These are phyloP conservation scores for Maudiozyma barnettii DNA, from an alignment of 805 yeast species.

Conservation along the genomic window DNA sequence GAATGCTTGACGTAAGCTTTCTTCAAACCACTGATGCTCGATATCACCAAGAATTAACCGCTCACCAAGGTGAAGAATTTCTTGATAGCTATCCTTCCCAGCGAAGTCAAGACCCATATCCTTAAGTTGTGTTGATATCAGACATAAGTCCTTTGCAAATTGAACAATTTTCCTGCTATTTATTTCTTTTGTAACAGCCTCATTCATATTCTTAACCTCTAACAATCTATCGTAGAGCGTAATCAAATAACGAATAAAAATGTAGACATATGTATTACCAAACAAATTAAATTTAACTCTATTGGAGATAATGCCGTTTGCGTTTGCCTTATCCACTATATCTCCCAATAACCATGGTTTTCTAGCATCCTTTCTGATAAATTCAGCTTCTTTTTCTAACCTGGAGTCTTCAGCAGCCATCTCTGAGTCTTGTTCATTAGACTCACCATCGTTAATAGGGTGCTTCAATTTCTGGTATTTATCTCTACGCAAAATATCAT, in stretches of 20 bases:
- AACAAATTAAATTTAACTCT: slow-evolving; percentile 66
- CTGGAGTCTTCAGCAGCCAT: slow-evolving; percentile 20
- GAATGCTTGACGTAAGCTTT: slow-evolving; percentile 88
- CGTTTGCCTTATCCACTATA: slow-evolving; percentile 24
- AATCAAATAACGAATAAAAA: slow-evolving; percentile 78
- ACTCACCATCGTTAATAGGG: slow-evolving; percentile 7
- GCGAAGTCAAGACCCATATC: slow-evolving; percentile 70
- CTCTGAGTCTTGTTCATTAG: slow-evolving; percentile 10
- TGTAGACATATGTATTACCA: slow-evolving; percentile 80
- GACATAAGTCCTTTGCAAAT: slow-evolving; percentile 80
- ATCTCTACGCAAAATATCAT: slow-evolving; percentile 26
- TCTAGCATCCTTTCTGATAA: slow-evolving; percentile 23
- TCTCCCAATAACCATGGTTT: slow-evolving; percentile 30
- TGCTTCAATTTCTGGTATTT: slow-evolving; percentile 32
- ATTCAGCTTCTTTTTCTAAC: slow-evolving; percentile 25
- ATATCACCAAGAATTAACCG: slow-evolving; percentile 78
- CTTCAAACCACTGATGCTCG: slow-evolving; percentile 94
- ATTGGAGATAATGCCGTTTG: slow-evolving; percentile 23
- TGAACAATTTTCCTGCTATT: slow-evolving; percentile 51
- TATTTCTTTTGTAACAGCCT: slow-evolving; percentile 64
- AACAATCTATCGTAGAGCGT: slow-evolving; percentile 70
- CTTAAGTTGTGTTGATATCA: slow-evolving; percentile 69
- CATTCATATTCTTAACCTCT: slow-evolving; percentile 67
- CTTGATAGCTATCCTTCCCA: slow-evolving; percentile 64
- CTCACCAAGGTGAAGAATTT: slow-evolving; percentile 65